These are phyloP conservation scores for Phytophthora tubulina DNA, from an alignment of 352 stramenopile genomes.

Conservation along the genomic window DNA sequence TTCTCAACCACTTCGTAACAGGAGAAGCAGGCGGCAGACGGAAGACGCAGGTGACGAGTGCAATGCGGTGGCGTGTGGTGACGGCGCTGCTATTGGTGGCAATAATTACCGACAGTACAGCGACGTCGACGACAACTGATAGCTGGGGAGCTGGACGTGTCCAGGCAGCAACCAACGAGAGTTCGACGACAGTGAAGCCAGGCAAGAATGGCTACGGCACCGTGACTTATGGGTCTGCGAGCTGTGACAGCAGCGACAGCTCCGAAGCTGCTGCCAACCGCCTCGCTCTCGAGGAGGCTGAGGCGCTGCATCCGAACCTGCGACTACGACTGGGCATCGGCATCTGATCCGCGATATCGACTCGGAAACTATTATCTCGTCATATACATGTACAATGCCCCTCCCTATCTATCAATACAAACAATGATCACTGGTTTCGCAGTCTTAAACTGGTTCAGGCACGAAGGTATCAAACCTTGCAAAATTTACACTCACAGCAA, in stretches of 20 bases:
- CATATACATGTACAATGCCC: constrained; percentile 20
- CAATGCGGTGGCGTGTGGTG: constrained; percentile 13
- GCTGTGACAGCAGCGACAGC: constrained; percentile 19
- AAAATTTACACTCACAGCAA: no score
- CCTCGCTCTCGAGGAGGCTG: constrained; percentile 31
- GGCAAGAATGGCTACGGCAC: constrained; percentile 47
- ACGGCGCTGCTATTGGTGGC: constrained; percentile 9
- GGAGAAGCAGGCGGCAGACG: background rate
- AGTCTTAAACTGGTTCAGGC: background rate
- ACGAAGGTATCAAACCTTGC: no score
- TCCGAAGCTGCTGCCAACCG: constrained; percentile 27
- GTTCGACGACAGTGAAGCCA: constrained; percentile 15
- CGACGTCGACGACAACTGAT: constrained; percentile 7
- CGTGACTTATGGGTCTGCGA: constrained; percentile 40
- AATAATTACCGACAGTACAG: constrained; percentile 2
- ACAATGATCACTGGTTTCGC: background rate
- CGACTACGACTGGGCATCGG: constrained; percentile 39
- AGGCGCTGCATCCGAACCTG: constrained; percentile 38
- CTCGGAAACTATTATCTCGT: background rate
- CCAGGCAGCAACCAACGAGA: constrained; percentile 17
- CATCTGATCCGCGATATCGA: constrained; percentile 26
- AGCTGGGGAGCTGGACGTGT: constrained; percentile 22
- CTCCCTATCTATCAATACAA: constrained; percentile 20
- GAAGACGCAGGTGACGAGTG: background rate
- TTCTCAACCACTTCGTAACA: no score